Percentiles rank a stretch among this genome's conserved stretches.
Evolutionary conservation across 2,329 filamentous ascomycete species (phyloP).

Genomic region (Aspergillus hiratsukae): DNA sequence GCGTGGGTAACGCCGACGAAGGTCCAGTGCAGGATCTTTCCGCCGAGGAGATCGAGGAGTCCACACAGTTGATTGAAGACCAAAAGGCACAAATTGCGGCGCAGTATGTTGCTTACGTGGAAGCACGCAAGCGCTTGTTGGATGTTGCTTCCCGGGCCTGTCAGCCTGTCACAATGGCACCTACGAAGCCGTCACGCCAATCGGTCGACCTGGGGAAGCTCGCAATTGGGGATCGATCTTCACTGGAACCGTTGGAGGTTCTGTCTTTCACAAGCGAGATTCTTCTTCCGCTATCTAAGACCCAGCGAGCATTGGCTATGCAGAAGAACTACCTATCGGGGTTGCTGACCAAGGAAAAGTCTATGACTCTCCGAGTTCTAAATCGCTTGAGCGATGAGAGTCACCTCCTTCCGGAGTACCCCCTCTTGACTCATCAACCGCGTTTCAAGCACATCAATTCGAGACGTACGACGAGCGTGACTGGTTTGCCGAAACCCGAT

Average conservation of each 20-base stretch:
- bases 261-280: constrained; percentile 30
- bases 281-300: constrained; percentile 32
- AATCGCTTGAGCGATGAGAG: constrained; percentile 40
- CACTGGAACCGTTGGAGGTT: constrained; percentile 24
- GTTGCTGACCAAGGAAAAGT: constrained; percentile 37
- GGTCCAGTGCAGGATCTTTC: constrained; percentile 23
- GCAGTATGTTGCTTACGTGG: constrained; percentile 34
- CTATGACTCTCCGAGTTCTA: constrained; percentile 31
- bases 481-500: constrained; percentile 21
- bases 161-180: constrained; percentile 25
- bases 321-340: constrained; percentile 36
- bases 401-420: constrained; percentile 41
- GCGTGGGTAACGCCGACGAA: constrained; percentile 27
- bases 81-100: constrained; percentile 30
- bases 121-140: constrained; percentile 33
- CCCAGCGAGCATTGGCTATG: constrained; percentile 32
- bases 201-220: constrained; percentile 12
- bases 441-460: constrained; percentile 32
- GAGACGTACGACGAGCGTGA: constrained; percentile 11
- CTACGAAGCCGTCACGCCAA: constrained; percentile 18
- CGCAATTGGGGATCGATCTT: constrained; percentile 10
- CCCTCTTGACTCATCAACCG: constrained; percentile 31
- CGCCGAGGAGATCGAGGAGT: constrained; percentile 28
- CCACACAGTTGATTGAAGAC: constrained; percentile 25
- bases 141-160: constrained; percentile 34